Evolutionary conservation across 768 basidiomycete genomes (phyloP), one percentile per base, ranked within the genome.

Genomic region (Pholiota molesta): DNA sequence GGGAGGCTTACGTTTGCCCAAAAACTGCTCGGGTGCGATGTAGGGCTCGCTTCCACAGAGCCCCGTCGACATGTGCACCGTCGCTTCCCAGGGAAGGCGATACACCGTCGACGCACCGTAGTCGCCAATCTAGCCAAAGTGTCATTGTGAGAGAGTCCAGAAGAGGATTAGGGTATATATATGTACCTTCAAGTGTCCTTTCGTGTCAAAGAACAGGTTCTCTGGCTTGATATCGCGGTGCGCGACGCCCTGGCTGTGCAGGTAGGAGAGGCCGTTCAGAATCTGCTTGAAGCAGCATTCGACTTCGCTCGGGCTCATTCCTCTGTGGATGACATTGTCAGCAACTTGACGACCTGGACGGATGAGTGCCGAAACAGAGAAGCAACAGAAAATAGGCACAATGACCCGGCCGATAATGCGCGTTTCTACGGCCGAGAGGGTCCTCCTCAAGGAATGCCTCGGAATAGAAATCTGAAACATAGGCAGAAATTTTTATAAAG

Each of bases 51-150:
- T 95, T 26, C 97, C 97, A 69, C 97, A 99, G 31, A 99, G 84
- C 4, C 97, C 97, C 28, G 95, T 97, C 14, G 93, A 95, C 87
- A 98, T 90, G 74, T 99, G 97, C 53, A 98, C 90, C 44, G 95
- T 97, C 57, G 90, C 81, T 79, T 99, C 96, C 97, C 97, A 99
- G 44, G 97, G 97, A 59, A 99, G 87, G 62, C 97, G 86, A 75
- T 98, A 99, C 55, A 99, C 97, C n/a, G 97, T 98, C 47, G 95
- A 97, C 9, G 97, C 97, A 57, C 97, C 97, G 69, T 98, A 99
- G 73, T 99, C 97, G 59, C 97, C 96, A 67, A 99, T 97, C 95
- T 96, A 73, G 16, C 40, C 44, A 17, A 62, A 55, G 33, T 13
- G 47, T 33, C 33, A 26, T 19, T 42, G 19, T 26, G 58, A n/a